A percentile compares a stretch with the other conserved stretches of the same genome.
Conservation (phyloP, 163 green algal genomes). For the Trebouxiophyceae sp. region DNA sequence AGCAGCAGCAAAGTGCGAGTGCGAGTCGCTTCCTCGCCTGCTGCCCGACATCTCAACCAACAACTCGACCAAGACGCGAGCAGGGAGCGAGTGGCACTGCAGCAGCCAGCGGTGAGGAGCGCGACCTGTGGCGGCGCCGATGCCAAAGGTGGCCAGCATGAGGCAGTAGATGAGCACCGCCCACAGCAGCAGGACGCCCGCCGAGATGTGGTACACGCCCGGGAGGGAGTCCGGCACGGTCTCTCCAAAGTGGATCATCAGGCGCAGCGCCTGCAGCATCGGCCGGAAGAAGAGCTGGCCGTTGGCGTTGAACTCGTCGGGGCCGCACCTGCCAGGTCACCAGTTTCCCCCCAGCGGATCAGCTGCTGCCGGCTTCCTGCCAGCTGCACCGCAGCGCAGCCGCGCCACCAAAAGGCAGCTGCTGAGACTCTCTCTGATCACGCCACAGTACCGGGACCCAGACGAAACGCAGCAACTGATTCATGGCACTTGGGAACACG, state of each 20-base stretch:
- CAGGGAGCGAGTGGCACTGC: too few species aligned
- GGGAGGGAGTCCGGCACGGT: slow-evolving; percentile 22
- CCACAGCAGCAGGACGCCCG: slow-evolving; percentile 16
- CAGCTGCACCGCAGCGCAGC: too few species aligned
- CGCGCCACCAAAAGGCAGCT: background rate
- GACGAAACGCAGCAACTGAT: background rate
- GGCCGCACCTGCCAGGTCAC: slow-evolving; percentile 17
- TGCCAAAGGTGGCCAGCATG: slow-evolving; percentile 49
- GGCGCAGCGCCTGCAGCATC: slow-evolving; percentile 36
- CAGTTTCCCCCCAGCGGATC: too few species aligned
- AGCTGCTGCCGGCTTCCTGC: too few species aligned
- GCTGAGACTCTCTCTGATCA: background rate
- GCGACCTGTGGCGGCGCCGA: slow-evolving; percentile 37
- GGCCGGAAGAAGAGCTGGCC: slow-evolving; percentile 66
- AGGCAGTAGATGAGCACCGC: slow-evolving; percentile 34
- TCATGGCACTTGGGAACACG: background rate
- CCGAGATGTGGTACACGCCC: slow-evolving; percentile 2
- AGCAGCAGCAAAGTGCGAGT: too few species aligned
- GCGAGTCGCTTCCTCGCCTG: too few species aligned
- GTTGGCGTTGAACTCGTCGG: slow-evolving; percentile 47
- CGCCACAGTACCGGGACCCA: slow-evolving; percentile 1
- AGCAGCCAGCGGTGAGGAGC: too few species aligned
- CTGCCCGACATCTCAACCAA: too few species aligned
- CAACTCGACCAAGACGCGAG: too few species aligned
- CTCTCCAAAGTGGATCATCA: slow-evolving; percentile 38